These are phyloP conservation scores for Vitis vinifera DNA, from an alignment of 164 flowering plant genomes.

Conservation along the genomic window ASM3070453v1 NC_081814.1:24511501-24512000, in stretches of 20 bases:
- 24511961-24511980: conserved; percentile 6
- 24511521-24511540: too few species aligned
- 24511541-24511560: too few species aligned
- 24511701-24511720: conserved; percentile 81
- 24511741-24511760: conserved; percentile 43
- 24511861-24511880: conserved; percentile 19
- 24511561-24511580: too few species aligned
- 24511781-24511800: conserved; percentile 34
- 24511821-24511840: conserved; percentile 52
- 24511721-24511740: conserved; percentile 79
- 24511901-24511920: conserved; percentile 7
- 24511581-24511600: too few species aligned
- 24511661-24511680: conserved; percentile 85
- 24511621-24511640: too few species aligned
- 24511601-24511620: too few species aligned
- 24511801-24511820: conserved; percentile 41
- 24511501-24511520: too few species aligned
- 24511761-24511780: conserved; percentile 36
- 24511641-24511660: conserved; percentile 36
- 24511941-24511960: conserved; percentile 3
- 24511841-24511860: conserved; percentile 18
- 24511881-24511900: conserved; percentile 8
- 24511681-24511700: conserved; percentile 45
- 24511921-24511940: conserved; percentile 9
- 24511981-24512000: too few species aligned